A percentile compares a stretch with the other conserved stretches of the same genome.
Conservation (phyloP, 495 filamentous ascomycete genomes). For the Antarctomyces pellizariae region DNA sequence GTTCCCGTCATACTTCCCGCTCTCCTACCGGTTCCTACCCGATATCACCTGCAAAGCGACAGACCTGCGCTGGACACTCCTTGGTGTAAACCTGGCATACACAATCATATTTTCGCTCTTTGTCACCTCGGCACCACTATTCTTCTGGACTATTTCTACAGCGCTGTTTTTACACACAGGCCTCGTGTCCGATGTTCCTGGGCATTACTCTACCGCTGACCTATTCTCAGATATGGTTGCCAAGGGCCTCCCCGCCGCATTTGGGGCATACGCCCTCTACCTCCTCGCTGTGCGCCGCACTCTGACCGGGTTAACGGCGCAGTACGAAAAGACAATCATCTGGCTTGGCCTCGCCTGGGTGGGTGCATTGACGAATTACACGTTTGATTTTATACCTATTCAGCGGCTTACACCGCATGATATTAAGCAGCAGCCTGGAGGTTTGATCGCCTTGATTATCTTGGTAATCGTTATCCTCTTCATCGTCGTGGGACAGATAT, state of each 20-base stretch:
- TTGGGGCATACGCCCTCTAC: constrained; percentile 52
- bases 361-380: constrained; percentile 62
- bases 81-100: constrained; percentile 49
- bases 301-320: constrained; percentile 33
- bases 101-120: constrained; percentile 42
- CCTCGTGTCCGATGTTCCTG: constrained; percentile 53
- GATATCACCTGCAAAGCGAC: constrained; percentile 26
- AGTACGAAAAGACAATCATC: constrained; percentile 47
- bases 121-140: constrained; percentile 37
- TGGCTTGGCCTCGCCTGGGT: constrained; percentile 59
- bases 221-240: constrained; percentile 48
- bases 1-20: constrained; percentile 60
- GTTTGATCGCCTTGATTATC: constrained; percentile 41
- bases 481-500: constrained; percentile 44
- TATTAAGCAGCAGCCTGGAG: constrained; percentile 53
- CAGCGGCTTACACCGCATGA: constrained; percentile 55
- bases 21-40: constrained; percentile 39
- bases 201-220: constrained; percentile 20
- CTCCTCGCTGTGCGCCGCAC: constrained; percentile 31
- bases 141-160: constrained; percentile 50
- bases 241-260: constrained; percentile 54
- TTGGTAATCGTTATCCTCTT: constrained; percentile 36
- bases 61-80: constrained; percentile 50
- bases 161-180: constrained; percentile 60
- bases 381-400: constrained; percentile 66